Base-by-base conservation (phyloP, 805 yeast species). In the Cyberlindnera mrakii region DNA sequence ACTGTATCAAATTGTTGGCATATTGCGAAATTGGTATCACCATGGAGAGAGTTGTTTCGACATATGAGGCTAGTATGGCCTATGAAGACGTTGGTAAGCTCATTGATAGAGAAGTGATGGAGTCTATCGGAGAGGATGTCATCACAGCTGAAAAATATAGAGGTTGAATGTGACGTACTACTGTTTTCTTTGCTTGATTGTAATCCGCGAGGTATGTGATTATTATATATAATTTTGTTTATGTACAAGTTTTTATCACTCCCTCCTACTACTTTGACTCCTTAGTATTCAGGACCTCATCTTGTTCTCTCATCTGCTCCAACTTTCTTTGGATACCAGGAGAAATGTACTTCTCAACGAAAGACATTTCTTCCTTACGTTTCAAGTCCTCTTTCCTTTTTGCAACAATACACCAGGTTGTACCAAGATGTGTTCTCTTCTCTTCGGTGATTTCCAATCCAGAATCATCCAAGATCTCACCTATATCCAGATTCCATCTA, bases 401-500 rank as follows among this genome's bases (percentile, higher is more conserved):
- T 35, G 88, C 84, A 7, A 84, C 79, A 51, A 84, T 71, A 64
- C 84, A 75, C 93, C 93, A 90, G 5, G 96, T 88, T 1, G 98
- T 85, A 17, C 98, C 98, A 48, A 93, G 73, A 65, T 93, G 97
- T 17, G 80, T 80, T 50, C 96, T 71, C 49, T 77, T 78, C 55
- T 86, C 91, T 52, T 78, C 80, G 2, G 89, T 86, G 35, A 93
- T 75, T 51, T 85, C 90, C 43, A 93, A 69, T 0, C 95, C 96
- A 6, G 95, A 81, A 45, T 79, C 80, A 58, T 85, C 90, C 23
- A 93, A 73, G 33, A 93, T 71, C 53, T 84, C 95, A 19, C 90
- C 95, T 51, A 93, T 86, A 59, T 93, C 98, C 49, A 93, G 68
- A 59, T 93, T 93, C 97, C 98, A 93, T 58, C 98, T 72, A 64